Conservation (phyloP, 805 yeast species). For the Ascoidea rubescens region DNA sequence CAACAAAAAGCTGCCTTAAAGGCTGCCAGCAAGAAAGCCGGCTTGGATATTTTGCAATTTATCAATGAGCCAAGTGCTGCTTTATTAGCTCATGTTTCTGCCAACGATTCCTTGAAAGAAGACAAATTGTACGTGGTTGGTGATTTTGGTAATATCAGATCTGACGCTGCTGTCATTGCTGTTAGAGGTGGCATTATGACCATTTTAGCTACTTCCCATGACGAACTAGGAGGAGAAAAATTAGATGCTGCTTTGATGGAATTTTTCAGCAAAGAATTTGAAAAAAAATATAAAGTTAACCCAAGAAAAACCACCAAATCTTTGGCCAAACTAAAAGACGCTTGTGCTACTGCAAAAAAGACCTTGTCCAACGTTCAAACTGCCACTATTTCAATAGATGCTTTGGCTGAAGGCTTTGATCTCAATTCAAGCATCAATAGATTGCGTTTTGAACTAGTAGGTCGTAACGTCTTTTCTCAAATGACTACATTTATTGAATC, state of each 20-base stretch:
- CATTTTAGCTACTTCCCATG: conserved; percentile 72
- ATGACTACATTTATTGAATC: conserved; percentile 66
- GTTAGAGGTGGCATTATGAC: conserved; percentile 92
- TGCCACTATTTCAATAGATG: conserved; percentile 87
- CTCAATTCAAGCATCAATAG: conserved; percentile 89
- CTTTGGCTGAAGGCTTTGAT: conserved; percentile 87
- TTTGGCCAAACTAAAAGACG: conserved; percentile 74
- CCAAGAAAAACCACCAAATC: conserved; percentile 77
- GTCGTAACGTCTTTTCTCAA: conserved; percentile 62
- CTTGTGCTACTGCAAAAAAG: conserved; percentile 74
- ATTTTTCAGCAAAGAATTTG: conserved; percentile 84
- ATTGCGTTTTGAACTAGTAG: conserved; percentile 81
- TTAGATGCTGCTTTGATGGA: conserved; percentile 73
- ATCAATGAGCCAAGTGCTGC: conserved; percentile 92
- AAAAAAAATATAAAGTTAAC: conserved; percentile 72
- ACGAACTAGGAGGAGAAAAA: conserved; percentile 78
- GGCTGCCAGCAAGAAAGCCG: conserved; percentile 53
- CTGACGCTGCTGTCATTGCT: conserved; percentile 89
- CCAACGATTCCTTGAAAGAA: conserved; percentile 19
- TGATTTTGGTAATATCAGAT: conserved; percentile 92
- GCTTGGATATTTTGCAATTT: conserved; percentile 69
- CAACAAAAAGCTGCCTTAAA: conserved; percentile 54
- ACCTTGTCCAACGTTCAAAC: conserved; percentile 82
- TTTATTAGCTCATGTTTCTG: conserved; percentile 58
- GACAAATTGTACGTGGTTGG: conserved; percentile 84